phyloP scores from a whole-genome alignment of 2,329 filamentous ascomycete species.

The Diplodia seriata region DNA sequence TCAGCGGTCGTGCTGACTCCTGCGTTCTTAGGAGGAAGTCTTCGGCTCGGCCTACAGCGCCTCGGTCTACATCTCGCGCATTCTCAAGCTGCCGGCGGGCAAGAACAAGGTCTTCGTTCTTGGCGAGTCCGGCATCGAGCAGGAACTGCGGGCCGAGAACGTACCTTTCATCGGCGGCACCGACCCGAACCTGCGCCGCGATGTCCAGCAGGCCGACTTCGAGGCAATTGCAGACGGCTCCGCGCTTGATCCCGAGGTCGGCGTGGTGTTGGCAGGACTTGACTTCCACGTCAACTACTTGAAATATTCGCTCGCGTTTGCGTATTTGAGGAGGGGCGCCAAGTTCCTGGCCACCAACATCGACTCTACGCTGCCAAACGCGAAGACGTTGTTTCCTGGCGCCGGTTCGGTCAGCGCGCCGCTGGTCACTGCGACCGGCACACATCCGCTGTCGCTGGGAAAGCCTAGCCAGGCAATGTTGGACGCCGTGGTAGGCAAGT shows the following conservation, averaged over 20 bases:
- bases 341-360: slow-evolving; percentile 91
- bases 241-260: slow-evolving; percentile 85
- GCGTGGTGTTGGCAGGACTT: slow-evolving; percentile 84
- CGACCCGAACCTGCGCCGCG: slow-evolving; percentile 76
- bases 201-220: slow-evolving; percentile 83
- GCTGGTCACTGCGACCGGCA: slow-evolving; percentile 67
- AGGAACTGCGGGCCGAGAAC: slow-evolving; percentile 81
- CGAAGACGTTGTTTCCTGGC: slow-evolving; percentile 85
- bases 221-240: slow-evolving; percentile 73
- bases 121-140: slow-evolving; percentile 89
- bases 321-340: slow-evolving; percentile 84
- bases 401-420: slow-evolving; percentile 84
- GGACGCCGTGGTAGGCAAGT: slow-evolving; percentile 97
- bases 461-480: slow-evolving; percentile 99
- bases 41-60: slow-evolving; percentile 96
- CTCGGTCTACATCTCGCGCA: slow-evolving; percentile 93
- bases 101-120: slow-evolving; percentile 95
- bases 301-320: slow-evolving; percentile 82
- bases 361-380: slow-evolving; percentile 86
- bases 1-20: not conserved
- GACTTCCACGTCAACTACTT: slow-evolving; percentile 97
- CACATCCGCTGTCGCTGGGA: slow-evolving; percentile 78
- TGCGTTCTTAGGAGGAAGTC: slow-evolving; percentile 73
- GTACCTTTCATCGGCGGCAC: slow-evolving; percentile 86
- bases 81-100: slow-evolving; percentile 76